Conservation (phyloP, 306 rosid species). For the Quercus aquifolioides region DNA sequence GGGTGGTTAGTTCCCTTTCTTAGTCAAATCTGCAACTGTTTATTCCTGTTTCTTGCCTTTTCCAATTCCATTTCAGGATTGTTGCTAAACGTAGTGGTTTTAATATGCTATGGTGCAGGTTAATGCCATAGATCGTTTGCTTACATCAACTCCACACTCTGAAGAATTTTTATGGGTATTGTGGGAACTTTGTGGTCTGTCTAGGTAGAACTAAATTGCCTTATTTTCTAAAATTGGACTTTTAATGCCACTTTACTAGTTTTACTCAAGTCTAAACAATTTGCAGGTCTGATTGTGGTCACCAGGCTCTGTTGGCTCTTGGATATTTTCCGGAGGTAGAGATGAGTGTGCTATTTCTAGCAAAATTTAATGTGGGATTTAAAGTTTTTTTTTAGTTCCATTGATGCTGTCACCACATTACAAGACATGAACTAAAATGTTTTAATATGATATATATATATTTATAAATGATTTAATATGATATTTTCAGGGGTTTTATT, state of each 20-base stretch:
- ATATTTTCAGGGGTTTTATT: not conserved
- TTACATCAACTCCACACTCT: slow-evolving; percentile 60
- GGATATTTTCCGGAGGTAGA: slow-evolving; percentile 90
- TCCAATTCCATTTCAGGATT: slow-evolving; percentile 2
- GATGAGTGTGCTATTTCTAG: slow-evolving; percentile 9
- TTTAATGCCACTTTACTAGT: slow-evolving; percentile 5
- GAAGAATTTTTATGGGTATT: slow-evolving; percentile 95
- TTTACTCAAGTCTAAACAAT: slow-evolving; percentile 21
- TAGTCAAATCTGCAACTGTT: not conserved
- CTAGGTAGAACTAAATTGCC: slow-evolving; percentile 53
- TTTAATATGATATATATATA: slow-evolving; percentile 1
- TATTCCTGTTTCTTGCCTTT: not conserved
- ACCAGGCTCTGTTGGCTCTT: slow-evolving; percentile 78
- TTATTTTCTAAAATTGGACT: slow-evolving; percentile 9
- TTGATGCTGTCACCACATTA: not conserved
- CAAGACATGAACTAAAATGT: not conserved
- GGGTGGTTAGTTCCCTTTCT: slow-evolving; percentile 65
- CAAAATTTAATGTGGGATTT: slow-evolving; percentile 1
- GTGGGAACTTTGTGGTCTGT: slow-evolving; percentile 87
- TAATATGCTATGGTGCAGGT: slow-evolving; percentile 52
- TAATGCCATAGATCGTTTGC: slow-evolving; percentile 80
- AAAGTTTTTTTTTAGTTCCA: slow-evolving; percentile 13
- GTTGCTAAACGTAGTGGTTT: slow-evolving; percentile 19
- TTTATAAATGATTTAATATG: not conserved
- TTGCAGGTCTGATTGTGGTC: slow-evolving; percentile 92